Conservation (phyloP, 306 rosid species). For the Quercus glauca region DNA sequence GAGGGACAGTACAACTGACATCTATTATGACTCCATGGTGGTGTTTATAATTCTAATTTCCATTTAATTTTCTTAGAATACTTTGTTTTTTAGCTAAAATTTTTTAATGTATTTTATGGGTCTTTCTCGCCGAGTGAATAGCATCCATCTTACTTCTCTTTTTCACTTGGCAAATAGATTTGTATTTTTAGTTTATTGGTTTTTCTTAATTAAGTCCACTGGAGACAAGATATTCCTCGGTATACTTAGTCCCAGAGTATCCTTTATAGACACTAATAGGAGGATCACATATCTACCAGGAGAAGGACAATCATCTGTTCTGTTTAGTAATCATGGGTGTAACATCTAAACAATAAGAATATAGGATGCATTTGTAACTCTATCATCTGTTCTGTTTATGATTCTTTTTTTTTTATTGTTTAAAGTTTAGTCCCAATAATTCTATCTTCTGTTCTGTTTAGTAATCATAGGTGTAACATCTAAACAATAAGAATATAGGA, state of each 20-base stretch:
- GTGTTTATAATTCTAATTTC: too few species aligned
- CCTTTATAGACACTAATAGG: conserved; percentile 90
- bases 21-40: too few species aligned
- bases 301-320: conserved; percentile 11
- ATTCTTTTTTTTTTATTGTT: too few species aligned
- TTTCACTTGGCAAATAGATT: too few species aligned
- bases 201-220: conserved; percentile 47
- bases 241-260: conserved; percentile 52
- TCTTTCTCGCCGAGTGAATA: too few species aligned
- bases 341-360: not conserved
- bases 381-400: not conserved
- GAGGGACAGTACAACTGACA: too few species aligned
- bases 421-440: too few species aligned
- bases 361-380: not conserved
- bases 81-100: too few species aligned
- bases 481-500: not conserved
- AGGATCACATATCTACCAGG: conserved; percentile 67
- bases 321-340: not conserved
- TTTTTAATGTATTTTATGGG: too few species aligned
- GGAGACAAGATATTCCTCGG: conserved; percentile 60
- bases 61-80: too few species aligned
- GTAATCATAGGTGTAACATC: not conserved
- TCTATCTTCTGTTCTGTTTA: not conserved
- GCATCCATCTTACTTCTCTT: too few species aligned
- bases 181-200: too few species aligned